phyloP scores from a whole-genome alignment of 1,139 yeast species.

The Candida glucosophila region DNA sequence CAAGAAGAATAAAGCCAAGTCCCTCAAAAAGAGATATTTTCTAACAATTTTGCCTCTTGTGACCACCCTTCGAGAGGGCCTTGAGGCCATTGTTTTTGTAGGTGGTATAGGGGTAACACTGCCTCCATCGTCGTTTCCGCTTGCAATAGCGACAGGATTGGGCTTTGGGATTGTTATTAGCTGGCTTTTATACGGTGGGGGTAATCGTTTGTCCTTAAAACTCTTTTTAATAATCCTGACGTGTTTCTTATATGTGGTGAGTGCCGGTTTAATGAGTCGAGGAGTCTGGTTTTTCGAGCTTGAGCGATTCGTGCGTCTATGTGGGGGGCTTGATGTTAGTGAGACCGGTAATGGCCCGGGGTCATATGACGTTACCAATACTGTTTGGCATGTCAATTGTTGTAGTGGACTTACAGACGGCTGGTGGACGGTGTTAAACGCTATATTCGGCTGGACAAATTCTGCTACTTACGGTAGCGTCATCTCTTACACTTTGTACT shows the following conservation, averaged over 20 bases:
- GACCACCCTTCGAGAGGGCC: constrained; percentile 39
- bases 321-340: constrained; percentile 81
- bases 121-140: constrained; percentile 31
- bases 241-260: constrained; percentile 34
- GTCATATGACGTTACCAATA: constrained; percentile 69
- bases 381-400: constrained; percentile 95
- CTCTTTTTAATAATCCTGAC: constrained; percentile 33
- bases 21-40: too few relatives aligned
- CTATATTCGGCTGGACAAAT: constrained; percentile 92
- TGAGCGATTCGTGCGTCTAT: constrained; percentile 50
- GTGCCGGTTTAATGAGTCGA: constrained; percentile 41
- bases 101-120: constrained; percentile 40
- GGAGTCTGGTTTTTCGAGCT: constrained; percentile 88
- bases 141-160: constrained; percentile 29
- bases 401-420: constrained; percentile 88
- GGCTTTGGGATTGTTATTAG: constrained; percentile 29
- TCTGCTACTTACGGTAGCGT: constrained; percentile 92
- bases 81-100: constrained; percentile 40
- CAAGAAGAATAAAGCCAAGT: constrained; percentile 7
- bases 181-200: constrained; percentile 29
- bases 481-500: constrained; percentile 63
- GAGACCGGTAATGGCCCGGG: constrained; percentile 95
- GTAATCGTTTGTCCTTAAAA: constrained; percentile 34
- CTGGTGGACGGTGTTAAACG: constrained; percentile 91
- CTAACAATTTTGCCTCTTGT: constrained; percentile 34